A percentile compares a stretch with the other conserved stretches of the same genome.
Conservation (phyloP, 2,329 filamentous ascomycete genomes). For the Phaeosphaeria sp. region DNA sequence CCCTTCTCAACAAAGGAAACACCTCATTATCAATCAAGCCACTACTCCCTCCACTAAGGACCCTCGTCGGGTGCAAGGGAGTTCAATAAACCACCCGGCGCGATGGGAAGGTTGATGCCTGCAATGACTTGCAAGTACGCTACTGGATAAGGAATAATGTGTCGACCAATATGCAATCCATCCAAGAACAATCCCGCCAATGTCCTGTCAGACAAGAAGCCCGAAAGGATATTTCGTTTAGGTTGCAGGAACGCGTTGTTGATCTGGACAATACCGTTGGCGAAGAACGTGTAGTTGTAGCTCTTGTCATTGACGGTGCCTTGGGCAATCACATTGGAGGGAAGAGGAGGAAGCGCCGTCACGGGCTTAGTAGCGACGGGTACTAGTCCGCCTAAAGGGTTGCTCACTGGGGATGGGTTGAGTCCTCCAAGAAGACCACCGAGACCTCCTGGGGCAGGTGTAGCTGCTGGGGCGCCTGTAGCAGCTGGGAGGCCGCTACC, state of each 20-base stretch:
- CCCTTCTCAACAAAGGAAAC: not conserved
- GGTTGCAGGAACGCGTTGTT: slow-evolving; percentile 20
- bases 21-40: not conserved
- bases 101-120: not conserved
- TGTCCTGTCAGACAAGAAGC: slow-evolving; percentile 15
- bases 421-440: slow-evolving; percentile 1
- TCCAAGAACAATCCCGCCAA: slow-evolving; percentile 20
- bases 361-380: not conserved
- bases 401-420: not conserved
- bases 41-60: not conserved
- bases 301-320: slow-evolving; percentile 16
- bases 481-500: not conserved
- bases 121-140: slow-evolving; percentile 6
- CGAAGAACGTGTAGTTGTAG: slow-evolving; percentile 21
- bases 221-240: slow-evolving; percentile 13
- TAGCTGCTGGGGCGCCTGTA: not conserved
- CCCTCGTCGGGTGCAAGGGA: not conserved
- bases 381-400: slow-evolving; percentile 1
- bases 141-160: slow-evolving; percentile 19
- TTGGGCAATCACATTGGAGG: slow-evolving; percentile 10
- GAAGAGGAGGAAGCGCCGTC: not conserved
- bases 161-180: slow-evolving; percentile 22
- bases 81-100: not conserved
- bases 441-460: not conserved
- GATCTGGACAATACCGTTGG: slow-evolving; percentile 19